Evolutionary conservation across 441 rosid species (phyloP), one percentile per base, ranked within the genome.

Genomic region (Capsella rubella): DNA sequence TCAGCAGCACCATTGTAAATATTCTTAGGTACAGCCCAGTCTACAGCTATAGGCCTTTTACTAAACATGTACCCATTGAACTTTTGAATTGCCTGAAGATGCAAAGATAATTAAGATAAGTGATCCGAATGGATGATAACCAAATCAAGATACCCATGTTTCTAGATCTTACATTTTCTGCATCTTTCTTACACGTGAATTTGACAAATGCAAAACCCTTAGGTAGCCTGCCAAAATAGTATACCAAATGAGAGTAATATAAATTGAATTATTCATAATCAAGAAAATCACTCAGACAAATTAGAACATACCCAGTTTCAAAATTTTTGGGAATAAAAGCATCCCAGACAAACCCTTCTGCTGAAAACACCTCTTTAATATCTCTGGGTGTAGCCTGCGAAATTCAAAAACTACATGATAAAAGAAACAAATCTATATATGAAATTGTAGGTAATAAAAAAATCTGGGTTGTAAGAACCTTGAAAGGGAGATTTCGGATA

Each of bases 21-120:
- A 73, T 92, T 95, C 84, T 92, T 95, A 12, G 95, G 86, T 77
- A 95, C 91, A 69, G 96, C 99, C 99, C 98, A 95, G 78, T 95
- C 98, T 71, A 95, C 96, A 61, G 98, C 97, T 75, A 95, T 87
- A 39, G 97, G 86, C 78, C 99, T 87, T 84, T 85, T 85, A 64
- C 77, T 83, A 83, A 89, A 85, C 83, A 57, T 80, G 77, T 88
- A 81, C 71, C 90, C 90, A 15, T 95, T 95, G 88, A 92, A 92
- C 87, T 84, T 87, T 82, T 85, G 69, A 80, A 92, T 90, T 77
- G 96, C 98, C 99, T 92, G 87, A 79, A 78, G 75, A 73, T 46
- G 43, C 29, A 74, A 56, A 61, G 1, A 18, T 6, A 34, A 37
- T 63, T 55, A 59, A 65, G 69, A 62, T 50, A 51, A 16, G 66